Conservation (phyloP, 352 stramenopile species). For the Globisporangium radiosum region DNA sequence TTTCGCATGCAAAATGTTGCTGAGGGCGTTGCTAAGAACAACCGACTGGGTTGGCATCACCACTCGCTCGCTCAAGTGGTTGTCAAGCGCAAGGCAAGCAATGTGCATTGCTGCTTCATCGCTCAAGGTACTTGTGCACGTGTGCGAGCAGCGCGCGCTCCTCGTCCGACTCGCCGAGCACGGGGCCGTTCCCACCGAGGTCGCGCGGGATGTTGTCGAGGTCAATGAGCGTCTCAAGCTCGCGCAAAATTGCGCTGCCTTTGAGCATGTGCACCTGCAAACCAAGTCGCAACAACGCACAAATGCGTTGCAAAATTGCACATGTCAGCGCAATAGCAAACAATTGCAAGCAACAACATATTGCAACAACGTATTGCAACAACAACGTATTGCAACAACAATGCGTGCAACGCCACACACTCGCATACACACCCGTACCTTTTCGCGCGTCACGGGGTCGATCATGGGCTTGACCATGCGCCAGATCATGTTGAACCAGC, state of each 20-base stretch:
- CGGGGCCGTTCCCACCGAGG: constrained; percentile 50
- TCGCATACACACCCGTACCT: constrained; percentile 41
- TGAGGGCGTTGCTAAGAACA: no score
- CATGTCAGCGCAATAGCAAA: no score
- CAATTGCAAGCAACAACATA: background rate
- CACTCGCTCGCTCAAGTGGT: background rate
- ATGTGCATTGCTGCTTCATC: background rate
- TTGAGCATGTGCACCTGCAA: constrained; percentile 76
- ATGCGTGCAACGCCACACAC: background rate
- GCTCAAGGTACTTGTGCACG: constrained; percentile 59
- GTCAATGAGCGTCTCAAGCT: constrained; percentile 70
- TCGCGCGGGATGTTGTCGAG: constrained; percentile 62
- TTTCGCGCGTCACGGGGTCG: constrained; percentile 91
- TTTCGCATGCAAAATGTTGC: no score
- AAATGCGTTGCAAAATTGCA: no score
- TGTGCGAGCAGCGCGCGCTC: constrained; percentile 56
- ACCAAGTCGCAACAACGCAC: background rate
- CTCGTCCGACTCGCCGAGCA: constrained; percentile 65
- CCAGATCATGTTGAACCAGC: constrained; percentile 94
- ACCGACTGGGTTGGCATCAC: background rate
- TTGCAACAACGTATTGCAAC: background rate
- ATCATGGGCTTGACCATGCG: constrained; percentile 91
- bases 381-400: background rate
- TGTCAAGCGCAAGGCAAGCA: no score
- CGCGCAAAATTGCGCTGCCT: constrained; percentile 63